These are phyloP conservation scores for Dipodascus geniculatus DNA, from an alignment of 805 yeast species.

Conservation along the genomic window DNA sequence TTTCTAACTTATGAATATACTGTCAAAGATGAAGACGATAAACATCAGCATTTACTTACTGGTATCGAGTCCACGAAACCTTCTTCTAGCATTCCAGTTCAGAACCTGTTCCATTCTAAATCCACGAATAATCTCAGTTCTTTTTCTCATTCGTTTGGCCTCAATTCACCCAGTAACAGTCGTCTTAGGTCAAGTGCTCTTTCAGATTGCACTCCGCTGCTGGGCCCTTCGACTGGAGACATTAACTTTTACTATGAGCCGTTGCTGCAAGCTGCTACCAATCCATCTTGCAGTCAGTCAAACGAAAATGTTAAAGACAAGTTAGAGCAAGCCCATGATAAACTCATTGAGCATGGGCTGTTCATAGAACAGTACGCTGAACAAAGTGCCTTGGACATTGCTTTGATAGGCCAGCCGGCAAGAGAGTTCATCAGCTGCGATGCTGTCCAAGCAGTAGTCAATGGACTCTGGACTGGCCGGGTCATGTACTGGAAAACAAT, in stretches of 20 bases:
- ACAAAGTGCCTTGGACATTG: slow-evolving; percentile 18
- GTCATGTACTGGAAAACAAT: slow-evolving; percentile 26
- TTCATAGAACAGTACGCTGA: slow-evolving; percentile 6
- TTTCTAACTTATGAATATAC: slow-evolving; percentile 11
- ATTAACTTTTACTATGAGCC: neutral
- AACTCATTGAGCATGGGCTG: neutral
- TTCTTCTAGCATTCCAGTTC: neutral
- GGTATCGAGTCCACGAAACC: neutral
- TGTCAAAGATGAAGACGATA: slow-evolving; percentile 1
- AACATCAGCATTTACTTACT: neutral
- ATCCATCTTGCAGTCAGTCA: neutral
- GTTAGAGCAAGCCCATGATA: neutral
- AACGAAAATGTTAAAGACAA: neutral
- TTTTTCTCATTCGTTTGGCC: neutral
- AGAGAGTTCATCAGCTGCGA: slow-evolving; percentile 20
- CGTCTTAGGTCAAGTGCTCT: neutral
- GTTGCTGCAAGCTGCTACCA: neutral
- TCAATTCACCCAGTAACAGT: neutral
- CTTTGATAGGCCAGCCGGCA: slow-evolving; percentile 18
- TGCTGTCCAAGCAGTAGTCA: slow-evolving; percentile 19
- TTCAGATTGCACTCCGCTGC: neutral
- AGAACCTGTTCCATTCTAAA: neutral
- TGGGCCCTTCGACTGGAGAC: neutral
- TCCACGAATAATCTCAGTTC: neutral
- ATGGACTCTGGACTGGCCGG: slow-evolving; percentile 23